Evolutionary conservation across 805 yeast genomes (phyloP), one percentile per base, ranked within the genome.

Genomic region (Kluyveromyces lactis): DNA sequence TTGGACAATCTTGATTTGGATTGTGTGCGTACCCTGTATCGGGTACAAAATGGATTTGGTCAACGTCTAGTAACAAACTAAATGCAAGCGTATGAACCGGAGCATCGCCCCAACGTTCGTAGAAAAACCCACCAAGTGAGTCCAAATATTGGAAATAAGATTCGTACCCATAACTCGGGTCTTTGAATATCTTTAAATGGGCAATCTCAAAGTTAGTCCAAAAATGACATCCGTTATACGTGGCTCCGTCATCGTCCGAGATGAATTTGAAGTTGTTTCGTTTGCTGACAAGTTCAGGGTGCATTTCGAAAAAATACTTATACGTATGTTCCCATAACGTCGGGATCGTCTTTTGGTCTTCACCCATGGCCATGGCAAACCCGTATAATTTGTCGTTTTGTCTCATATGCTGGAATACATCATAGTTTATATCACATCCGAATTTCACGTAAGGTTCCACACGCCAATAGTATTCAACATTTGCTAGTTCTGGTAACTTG

Each of bases 131-230:
- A 15, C 94, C 92, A 1, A 78, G 60, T 3, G 67, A 44, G 42
- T 86, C 95, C 29, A 86, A 62, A 51, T 67, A 63, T 24, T 79
- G 63, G 51, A 80, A 75, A 76, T 82, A 86, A 10, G 62, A 60
- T 28, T 68, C 64, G 53, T 86, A 86, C 24, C 24, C 24, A 9
- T 21, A 21, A 1, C 86, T 75, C 39, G 81, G 79, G 18, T 72
- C 63, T 38, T 95, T 64, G 62, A 68, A 81, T 50, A 86, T 86
- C 47, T 86, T 90, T 82, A 86, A 72, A 51, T 83, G 79, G 10
- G 79, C 90, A 41, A 86, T 81, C 54, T 86, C 95, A 49, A 86
- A 86, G 58, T 86, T 86, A 18, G 89, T 76, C 95, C 95, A 86
- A 61, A 86, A 86, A 60, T 86, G 95, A 52, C 95, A 86, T 10